Conservation (phyloP, 116 monocot genomes). For the Zostera marina region DNA sequence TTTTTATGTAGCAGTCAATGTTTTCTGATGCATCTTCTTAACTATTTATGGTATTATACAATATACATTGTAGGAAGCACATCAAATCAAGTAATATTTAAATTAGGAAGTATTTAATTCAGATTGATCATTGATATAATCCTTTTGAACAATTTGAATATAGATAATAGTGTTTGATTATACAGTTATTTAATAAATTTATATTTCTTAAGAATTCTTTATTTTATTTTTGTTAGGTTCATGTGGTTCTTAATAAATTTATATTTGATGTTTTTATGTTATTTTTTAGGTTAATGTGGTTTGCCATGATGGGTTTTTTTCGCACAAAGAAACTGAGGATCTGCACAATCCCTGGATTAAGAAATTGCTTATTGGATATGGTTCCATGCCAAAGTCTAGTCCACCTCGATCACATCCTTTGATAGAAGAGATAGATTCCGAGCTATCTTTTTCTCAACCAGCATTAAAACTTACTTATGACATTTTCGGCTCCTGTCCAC, state of each 20-base stretch:
- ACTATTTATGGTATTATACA: not conserved
- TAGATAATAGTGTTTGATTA: too few species aligned
- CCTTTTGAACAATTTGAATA: too few species aligned
- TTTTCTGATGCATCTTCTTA: conserved; percentile 1
- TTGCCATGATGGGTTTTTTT: conserved; percentile 70
- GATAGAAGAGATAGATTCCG: conserved; percentile 56
- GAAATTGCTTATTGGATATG: conserved; percentile 67
- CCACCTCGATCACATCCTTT: conserved; percentile 65
- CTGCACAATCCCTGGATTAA: conserved; percentile 88
- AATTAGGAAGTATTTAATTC: too few species aligned
- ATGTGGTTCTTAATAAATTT: too few species aligned
- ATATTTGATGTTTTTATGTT: not conserved
- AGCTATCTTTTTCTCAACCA: conserved; percentile 26
- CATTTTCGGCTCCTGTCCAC: conserved; percentile 96
- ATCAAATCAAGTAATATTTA: too few species aligned
- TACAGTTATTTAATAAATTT: too few species aligned
- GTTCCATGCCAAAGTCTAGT: conserved; percentile 80
- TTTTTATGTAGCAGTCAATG: not conserved
- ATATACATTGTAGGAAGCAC: too few species aligned
- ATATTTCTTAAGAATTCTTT: too few species aligned
- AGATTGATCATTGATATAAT: too few species aligned
- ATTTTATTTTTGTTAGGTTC: too few species aligned
- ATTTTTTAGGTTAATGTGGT: conserved; percentile 52
- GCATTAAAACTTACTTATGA: conserved; percentile 43
- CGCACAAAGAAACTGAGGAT: conserved; percentile 59